These are phyloP conservation scores for Umbelopsis sp. DNA, from an alignment of 192 early-diverging fungal species.

Conservation along the genomic window DNA sequence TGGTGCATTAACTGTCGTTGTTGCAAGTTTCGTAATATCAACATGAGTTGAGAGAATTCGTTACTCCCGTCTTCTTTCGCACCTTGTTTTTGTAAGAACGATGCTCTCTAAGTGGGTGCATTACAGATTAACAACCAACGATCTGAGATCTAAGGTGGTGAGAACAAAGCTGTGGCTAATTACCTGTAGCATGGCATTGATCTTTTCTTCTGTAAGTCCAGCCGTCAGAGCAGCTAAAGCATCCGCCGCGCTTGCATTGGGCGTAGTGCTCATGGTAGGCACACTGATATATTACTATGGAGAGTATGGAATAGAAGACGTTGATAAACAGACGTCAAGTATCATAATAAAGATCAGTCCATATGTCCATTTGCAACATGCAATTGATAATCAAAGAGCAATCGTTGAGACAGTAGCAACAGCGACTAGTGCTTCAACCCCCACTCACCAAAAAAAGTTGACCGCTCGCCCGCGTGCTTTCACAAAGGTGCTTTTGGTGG, in stretches of 20 bases:
- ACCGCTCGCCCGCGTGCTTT: slow-evolving; percentile 17
- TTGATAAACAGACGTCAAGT: not conserved
- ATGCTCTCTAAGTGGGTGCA: slow-evolving; percentile 21
- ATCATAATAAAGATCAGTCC: not conserved
- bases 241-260: slow-evolving; percentile 5
- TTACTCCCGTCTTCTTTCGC: slow-evolving; percentile 75
- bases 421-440: not conserved
- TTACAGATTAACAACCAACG: not conserved
- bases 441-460: slow-evolving; percentile 21
- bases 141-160: not conserved
- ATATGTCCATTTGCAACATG: not conserved
- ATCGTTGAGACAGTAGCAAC: not conserved
- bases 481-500: not conserved
- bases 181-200: slow-evolving; percentile 33
- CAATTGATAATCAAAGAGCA: not conserved
- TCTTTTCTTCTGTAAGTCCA: slow-evolving; percentile 26
- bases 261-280: slow-evolving; percentile 6
- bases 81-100: slow-evolving; percentile 45
- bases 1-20: slow-evolving; percentile 21
- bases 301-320: not conserved
- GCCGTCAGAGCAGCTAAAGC: slow-evolving; percentile 10
- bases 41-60: slow-evolving; percentile 72
- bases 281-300: not conserved
- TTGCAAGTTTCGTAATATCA: slow-evolving; percentile 45
- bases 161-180: not conserved